These are phyloP conservation scores for Hypoxylon cercidicola DNA, from an alignment of 495 filamentous ascomycete genomes.

Conservation along the genomic window DNA sequence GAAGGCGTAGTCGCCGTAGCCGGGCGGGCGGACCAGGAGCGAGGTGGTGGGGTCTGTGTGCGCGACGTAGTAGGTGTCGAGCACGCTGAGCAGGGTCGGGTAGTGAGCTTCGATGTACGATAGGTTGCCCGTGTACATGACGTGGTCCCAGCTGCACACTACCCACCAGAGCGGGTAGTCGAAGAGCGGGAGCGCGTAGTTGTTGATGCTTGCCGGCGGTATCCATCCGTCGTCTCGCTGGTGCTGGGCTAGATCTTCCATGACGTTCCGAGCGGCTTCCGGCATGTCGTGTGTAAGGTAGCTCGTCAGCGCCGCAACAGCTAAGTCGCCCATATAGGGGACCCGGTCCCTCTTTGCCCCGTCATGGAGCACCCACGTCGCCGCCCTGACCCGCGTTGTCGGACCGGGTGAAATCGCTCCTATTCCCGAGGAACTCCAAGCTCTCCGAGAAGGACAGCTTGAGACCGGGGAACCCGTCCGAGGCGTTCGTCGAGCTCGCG, in stretches of 20 bases:
- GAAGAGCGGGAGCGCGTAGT: conserved; percentile 56
- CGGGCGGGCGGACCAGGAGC: conserved; percentile 51
- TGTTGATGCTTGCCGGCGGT: conserved; percentile 60
- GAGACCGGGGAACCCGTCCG: conserved; percentile 49
- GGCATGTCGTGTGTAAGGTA: conserved; percentile 57
- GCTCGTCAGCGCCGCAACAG: conserved; percentile 53
- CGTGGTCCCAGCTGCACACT: conserved; percentile 53
- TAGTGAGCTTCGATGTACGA: conserved; percentile 47
- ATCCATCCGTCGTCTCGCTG: conserved; percentile 62
- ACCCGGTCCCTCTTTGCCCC: conserved; percentile 61
- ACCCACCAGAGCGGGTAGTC: conserved; percentile 63
- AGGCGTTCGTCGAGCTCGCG: conserved; percentile 32
- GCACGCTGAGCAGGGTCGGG: conserved; percentile 47
- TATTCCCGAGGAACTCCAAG: conserved; percentile 51
- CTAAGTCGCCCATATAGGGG: conserved; percentile 61
- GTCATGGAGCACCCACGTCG: conserved; percentile 55
- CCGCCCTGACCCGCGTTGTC: conserved; percentile 46
- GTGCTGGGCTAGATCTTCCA: conserved; percentile 57
- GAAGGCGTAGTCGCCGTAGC: conserved; percentile 62
- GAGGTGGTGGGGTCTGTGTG: conserved; percentile 46
- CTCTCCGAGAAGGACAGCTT: conserved; percentile 59
- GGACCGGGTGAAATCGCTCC: conserved; percentile 58
- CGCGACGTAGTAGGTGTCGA: conserved; percentile 54
- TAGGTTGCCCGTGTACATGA: conserved; percentile 57
- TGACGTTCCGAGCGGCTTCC: conserved; percentile 51